A percentile compares a stretch with the other conserved stretches of the same genome.
phyloP scores from a whole-genome alignment of 2,329 filamentous ascomycete genomes.

The Xylaria sp. region DNA sequence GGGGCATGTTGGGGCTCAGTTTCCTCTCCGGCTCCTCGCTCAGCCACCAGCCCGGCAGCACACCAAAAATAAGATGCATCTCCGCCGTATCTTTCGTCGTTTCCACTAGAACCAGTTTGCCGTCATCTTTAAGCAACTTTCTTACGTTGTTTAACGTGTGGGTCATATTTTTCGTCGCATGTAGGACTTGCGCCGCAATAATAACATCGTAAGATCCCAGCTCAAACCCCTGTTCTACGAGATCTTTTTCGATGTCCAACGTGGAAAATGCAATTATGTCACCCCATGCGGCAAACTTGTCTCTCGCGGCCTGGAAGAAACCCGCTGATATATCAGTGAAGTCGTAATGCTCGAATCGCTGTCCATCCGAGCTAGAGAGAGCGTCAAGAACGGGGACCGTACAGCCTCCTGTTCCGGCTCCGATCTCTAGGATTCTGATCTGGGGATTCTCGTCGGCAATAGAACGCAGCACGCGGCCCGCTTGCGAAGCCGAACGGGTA shows the following conservation, averaged over 20 bases:
- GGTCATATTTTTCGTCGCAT: constrained; percentile 30
- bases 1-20: constrained; percentile 1
- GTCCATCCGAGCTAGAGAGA: constrained; percentile 7
- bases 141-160: constrained; percentile 30
- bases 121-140: constrained; percentile 33
- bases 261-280: constrained; percentile 40
- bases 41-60: constrained; percentile 29
- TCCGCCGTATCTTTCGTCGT: constrained; percentile 18
- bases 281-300: constrained; percentile 18
- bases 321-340: constrained; percentile 20
- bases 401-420: constrained; percentile 12
- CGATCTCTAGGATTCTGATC: constrained; percentile 24
- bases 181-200: constrained; percentile 33
- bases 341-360: constrained; percentile 5
- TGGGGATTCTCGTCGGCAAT: constrained; percentile 26
- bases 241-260: constrained; percentile 40
- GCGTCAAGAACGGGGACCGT: constrained; percentile 16
- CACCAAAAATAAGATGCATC: constrained; percentile 24
- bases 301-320: constrained; percentile 11
- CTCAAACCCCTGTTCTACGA: constrained; percentile 17
- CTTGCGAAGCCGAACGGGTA: not conserved
- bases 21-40: constrained; percentile 17
- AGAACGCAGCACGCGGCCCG: constrained; percentile 13
- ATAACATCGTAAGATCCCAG: constrained; percentile 34
- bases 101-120: constrained; percentile 31